A percentile compares a stretch with the other conserved stretches of the same genome.
Evolutionary conservation across 1,139 yeast species (phyloP).

Genomic region (Taphrina flavorubra): DNA sequence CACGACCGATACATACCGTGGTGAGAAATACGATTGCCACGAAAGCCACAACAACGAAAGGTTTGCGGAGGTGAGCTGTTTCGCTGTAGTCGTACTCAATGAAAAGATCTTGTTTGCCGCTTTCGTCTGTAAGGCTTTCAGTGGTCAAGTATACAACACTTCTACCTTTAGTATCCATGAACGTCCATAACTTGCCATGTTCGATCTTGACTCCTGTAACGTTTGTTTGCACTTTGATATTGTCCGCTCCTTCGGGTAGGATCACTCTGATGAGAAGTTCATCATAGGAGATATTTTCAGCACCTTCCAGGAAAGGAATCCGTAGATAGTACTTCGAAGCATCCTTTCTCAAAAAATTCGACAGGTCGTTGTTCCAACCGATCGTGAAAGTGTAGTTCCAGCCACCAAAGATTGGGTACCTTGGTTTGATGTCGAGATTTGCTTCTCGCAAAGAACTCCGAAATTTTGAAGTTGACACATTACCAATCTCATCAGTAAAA

Average conservation of each 20-base stretch:
- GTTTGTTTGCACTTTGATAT: conserved; percentile 58
- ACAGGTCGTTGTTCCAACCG: conserved; percentile 79
- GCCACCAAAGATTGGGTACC: conserved; percentile 93
- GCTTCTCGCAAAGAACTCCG: conserved; percentile 52
- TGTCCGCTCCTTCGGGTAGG: conserved; percentile 88
- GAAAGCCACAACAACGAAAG: conserved; percentile 18
- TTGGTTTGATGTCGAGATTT: conserved; percentile 69
- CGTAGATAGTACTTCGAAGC: conserved; percentile 64
- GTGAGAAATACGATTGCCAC: conserved; percentile 8
- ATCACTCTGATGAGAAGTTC: conserved; percentile 66
- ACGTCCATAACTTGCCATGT: conserved; percentile 58
- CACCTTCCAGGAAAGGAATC: conserved; percentile 77
- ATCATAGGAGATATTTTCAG: conserved; percentile 70
- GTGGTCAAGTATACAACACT: conserved; percentile 71
- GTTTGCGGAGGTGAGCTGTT: conserved; percentile 20
- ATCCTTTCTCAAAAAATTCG: conserved; percentile 58
- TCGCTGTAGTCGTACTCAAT: conserved; percentile 29
- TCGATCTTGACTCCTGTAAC: conserved; percentile 54
- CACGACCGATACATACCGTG: neutral
- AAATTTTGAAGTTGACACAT: conserved; percentile 80
- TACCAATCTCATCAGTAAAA: conserved; percentile 88
- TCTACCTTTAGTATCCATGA: conserved; percentile 81
- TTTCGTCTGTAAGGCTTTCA: conserved; percentile 71
- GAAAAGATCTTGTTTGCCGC: conserved; percentile 62
- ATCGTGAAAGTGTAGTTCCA: conserved; percentile 96